A percentile compares a stretch with the other conserved stretches of the same genome.
Conservation (phyloP, 2,329 filamentous ascomycete genomes). For the Scedosporium boydii region DNA sequence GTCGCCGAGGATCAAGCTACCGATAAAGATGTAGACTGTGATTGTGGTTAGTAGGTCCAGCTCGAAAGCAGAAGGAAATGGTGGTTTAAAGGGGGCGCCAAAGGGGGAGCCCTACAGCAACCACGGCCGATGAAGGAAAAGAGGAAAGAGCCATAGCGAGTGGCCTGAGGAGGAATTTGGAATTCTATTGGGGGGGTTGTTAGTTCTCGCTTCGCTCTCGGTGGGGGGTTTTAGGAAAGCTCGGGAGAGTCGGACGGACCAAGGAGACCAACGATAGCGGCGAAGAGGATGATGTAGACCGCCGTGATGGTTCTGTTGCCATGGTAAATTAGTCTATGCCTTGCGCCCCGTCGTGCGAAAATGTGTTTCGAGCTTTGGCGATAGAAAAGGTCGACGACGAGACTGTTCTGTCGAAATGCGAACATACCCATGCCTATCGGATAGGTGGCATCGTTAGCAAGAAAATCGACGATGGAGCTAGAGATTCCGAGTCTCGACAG, state of each 20-base stretch:
- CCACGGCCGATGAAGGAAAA: conserved; percentile 96
- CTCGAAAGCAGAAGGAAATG: neutral
- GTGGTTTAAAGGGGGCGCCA: neutral
- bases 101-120: conserved; percentile 58
- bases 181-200: conserved; percentile 51
- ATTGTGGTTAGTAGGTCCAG: conserved; percentile 6
- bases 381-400: neutral
- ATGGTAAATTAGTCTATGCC: neutral
- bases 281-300: conserved; percentile 84
- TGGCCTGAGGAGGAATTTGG: conserved; percentile 85
- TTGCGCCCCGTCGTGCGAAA: neutral
- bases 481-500: neutral
- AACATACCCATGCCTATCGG: neutral
- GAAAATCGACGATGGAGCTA: neutral
- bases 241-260: conserved; percentile 22
- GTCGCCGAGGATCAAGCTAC: conserved; percentile 69
- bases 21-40: conserved; percentile 91
- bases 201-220: neutral
- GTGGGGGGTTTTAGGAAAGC: neutral
- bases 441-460: neutral
- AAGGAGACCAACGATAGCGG: conserved; percentile 63
- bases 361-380: neutral
- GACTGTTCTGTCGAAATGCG: neutral
- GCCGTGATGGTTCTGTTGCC: conserved; percentile 50
- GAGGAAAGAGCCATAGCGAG: conserved; percentile 92